Evolutionary conservation across 805 yeast species (phyloP).

Genomic region (Cyberlindnera japonica): DNA sequence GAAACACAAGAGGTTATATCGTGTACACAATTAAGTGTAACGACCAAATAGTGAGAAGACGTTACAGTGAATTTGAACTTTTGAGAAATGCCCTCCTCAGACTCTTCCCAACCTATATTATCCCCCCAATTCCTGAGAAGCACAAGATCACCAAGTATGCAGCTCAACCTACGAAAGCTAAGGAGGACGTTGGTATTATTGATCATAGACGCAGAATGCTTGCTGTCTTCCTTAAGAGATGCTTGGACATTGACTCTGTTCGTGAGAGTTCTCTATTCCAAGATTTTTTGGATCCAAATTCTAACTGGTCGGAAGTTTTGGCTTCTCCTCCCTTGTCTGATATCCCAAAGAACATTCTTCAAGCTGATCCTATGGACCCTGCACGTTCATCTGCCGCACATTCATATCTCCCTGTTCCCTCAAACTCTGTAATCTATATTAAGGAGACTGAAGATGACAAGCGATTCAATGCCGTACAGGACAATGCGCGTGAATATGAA

Average conservation of each 20-base stretch:
- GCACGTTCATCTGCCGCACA: conserved; percentile 54
- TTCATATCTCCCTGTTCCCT: conserved; percentile 59
- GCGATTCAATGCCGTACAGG: conserved; percentile 40
- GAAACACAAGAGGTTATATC: conserved; percentile 69
- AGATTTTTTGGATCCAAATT: conserved; percentile 83
- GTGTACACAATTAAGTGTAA: conserved; percentile 74
- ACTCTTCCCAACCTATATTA: conserved; percentile 72
- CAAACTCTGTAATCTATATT: conserved; percentile 30
- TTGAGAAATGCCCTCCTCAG: conserved; percentile 67
- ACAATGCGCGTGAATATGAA: conserved; percentile 43
- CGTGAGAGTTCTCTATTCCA: conserved; percentile 62
- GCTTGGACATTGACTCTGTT: conserved; percentile 56
- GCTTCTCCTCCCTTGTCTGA: conserved; percentile 49
- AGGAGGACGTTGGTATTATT: conserved; percentile 42
- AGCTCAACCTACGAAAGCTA: conserved; percentile 39
- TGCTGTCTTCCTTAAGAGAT: conserved; percentile 75
- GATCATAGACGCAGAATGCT: conserved; percentile 78
- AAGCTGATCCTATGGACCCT: conserved; percentile 62
- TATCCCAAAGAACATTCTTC: conserved; percentile 50
- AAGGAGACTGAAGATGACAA: conserved; percentile 34
- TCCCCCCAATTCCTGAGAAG: conserved; percentile 94
- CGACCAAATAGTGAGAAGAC: conserved; percentile 65
- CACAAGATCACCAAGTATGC: conserved; percentile 52
- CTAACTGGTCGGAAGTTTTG: conserved; percentile 82
- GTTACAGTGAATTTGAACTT: conserved; percentile 91